phyloP scores from a whole-genome alignment of 257 asterid species.

The Salvia splendens region DNA sequence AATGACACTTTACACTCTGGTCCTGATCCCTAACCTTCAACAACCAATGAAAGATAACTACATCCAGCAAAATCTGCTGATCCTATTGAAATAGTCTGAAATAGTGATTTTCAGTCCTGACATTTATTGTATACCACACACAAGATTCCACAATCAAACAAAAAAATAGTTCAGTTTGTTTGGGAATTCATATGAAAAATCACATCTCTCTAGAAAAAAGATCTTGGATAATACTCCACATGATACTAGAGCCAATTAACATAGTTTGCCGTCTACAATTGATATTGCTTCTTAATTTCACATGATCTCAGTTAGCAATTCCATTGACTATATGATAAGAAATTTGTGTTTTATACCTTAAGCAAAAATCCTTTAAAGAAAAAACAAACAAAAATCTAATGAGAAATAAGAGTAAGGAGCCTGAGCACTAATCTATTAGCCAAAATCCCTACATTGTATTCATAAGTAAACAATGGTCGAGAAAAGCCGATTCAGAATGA shows the following conservation, averaged over 20 bases:
- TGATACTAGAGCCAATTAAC: background rate
- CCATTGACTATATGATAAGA: background rate
- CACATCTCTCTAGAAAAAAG: background rate
- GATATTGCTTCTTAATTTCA: slow-evolving; percentile 2
- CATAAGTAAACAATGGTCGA: background rate
- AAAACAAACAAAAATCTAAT: background rate
- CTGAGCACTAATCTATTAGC: background rate
- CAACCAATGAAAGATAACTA: background rate
- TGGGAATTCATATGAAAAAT: background rate
- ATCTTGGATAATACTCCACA: background rate
- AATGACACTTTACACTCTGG: background rate
- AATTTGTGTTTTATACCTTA: background rate
- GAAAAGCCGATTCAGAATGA: background rate
- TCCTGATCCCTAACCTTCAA: slow-evolving; percentile 2
- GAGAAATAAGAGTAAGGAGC: background rate
- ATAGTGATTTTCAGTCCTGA: background rate
- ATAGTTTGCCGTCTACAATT: background rate
- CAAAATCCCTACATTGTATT: background rate
- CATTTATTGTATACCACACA: background rate
- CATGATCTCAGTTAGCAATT: slow-evolving; percentile 3
- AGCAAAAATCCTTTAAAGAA: background rate
- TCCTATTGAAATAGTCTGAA: background rate
- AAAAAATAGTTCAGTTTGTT: background rate
- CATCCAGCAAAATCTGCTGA: background rate
- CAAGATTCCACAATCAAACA: background rate